A percentile compares a stretch with the other conserved stretches of the same genome.
phyloP scores from a whole-genome alignment of 164 flowering plant species.

The Amborella trichopoda region DNA sequence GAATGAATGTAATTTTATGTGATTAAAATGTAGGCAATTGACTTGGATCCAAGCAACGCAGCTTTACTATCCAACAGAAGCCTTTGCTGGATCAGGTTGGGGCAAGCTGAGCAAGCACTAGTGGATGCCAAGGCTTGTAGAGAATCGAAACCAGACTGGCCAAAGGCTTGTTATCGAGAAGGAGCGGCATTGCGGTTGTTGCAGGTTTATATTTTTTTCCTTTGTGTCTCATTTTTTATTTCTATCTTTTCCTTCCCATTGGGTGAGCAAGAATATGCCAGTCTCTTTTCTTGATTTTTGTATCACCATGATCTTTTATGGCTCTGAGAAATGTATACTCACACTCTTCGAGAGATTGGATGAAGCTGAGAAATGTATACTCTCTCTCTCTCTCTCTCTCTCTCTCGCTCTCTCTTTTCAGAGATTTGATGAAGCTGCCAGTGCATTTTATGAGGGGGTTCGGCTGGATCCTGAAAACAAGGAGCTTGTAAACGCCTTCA shows the following conservation, averaged over 20 bases:
- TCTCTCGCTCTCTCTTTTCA: constrained; percentile 14
- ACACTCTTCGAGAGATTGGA: no score
- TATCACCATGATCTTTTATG: no score
- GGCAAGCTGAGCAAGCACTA: constrained; percentile 89
- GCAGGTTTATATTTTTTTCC: constrained; percentile 35
- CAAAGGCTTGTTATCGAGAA: constrained; percentile 87
- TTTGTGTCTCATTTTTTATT: neutral
- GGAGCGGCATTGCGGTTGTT: constrained; percentile 83
- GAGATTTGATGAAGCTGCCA: constrained; percentile 96
- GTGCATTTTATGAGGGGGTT: constrained; percentile 93
- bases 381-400: neutral
- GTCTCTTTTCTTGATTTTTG: no score
- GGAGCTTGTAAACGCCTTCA: constrained; percentile 84
- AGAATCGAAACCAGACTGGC: constrained; percentile 78
- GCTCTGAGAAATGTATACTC: no score
- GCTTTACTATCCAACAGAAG: constrained; percentile 84
- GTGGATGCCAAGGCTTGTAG: constrained; percentile 87
- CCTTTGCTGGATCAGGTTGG: constrained; percentile 83
- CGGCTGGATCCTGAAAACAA: constrained; percentile 75
- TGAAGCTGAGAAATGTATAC: neutral
- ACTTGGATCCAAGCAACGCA: constrained; percentile 71
- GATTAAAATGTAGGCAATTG: constrained; percentile 77
- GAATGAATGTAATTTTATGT: no score
- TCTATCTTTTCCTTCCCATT: neutral
- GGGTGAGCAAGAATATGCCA: neutral